Conservation (phyloP, 495 filamentous ascomycete genomes). For the Lasiosphaeria ovina region DNA sequence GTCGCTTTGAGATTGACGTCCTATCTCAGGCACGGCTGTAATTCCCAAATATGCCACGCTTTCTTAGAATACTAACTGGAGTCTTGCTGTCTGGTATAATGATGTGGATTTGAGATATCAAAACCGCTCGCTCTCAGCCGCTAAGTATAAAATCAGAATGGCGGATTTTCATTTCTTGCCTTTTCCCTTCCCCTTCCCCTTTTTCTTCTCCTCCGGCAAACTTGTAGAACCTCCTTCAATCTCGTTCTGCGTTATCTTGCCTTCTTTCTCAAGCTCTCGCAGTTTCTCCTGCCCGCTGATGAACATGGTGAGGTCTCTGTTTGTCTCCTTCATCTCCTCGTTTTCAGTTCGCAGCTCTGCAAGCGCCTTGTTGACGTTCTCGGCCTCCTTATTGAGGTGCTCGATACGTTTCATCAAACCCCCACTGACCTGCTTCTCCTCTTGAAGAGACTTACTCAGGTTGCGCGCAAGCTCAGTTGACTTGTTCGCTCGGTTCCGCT, state of each 20-base stretch:
- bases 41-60: no score
- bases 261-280: constrained; percentile 61
- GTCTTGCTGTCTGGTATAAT: no score
- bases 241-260: constrained; percentile 58
- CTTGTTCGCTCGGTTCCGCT: constrained; percentile 64
- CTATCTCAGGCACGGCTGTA: no score
- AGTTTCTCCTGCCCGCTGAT: constrained; percentile 82
- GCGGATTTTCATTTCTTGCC: constrained; percentile 3
- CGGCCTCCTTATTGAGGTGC: constrained; percentile 59
- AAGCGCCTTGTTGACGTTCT: constrained; percentile 52
- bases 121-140: no score
- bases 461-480: constrained; percentile 71
- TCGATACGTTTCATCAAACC: constrained; percentile 74
- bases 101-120: no score
- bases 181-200: constrained; percentile 28
- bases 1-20: no score
- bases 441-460: constrained; percentile 73
- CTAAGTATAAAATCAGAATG: not conserved
- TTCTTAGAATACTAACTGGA: no score
- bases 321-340: constrained; percentile 71
- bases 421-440: constrained; percentile 83
- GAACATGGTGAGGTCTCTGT: constrained; percentile 87
- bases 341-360: constrained; percentile 55
- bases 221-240: constrained; percentile 48
- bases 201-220: constrained; percentile 50